Evolutionary conservation across 148 eudicot species (phyloP), one percentile per base, ranked within the genome.

Genomic region (Salicornia ramosissima): DNA sequence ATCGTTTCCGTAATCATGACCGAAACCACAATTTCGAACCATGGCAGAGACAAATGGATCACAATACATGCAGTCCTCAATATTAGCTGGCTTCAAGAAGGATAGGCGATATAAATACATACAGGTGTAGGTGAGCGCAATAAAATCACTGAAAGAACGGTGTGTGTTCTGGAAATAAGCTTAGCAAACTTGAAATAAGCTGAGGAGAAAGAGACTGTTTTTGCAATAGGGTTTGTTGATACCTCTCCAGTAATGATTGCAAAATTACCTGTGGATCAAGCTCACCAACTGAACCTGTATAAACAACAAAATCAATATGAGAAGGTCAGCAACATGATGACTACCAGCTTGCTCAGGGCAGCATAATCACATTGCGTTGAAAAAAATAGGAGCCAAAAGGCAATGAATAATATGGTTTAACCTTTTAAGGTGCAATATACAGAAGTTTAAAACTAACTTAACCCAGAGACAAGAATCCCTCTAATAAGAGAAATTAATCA

Each of bases 261-360:
- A 87, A 75, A n/a, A 78, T 24, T 47, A 49, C 66, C 36, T 76
- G 81, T 67, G 60, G 72, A 78, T 89, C 90, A 43, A 85, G 77
- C 46, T 80, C 91, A 39, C 81, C 86, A 57, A 87, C 54, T 31
- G 51, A 70, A 67, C 89, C 96, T 86, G 80, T 42, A 29, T 34
- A 18, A 6, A 36, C 36, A 4, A 53, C 26, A 42, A 42, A 49
- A n/a, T n/a, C n/a, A n/a, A n/a, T n/a, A n/a, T n/a, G n/a, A n/a
- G 40, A 36, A 49, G 22, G 24, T 31, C 22, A 7, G n/a, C n/a
- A 14, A 43, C 47, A n/a, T 31, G 59, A 22, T 49, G n/a, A 21
- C 16, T 34, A 52, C 29, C 18, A 43, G 29, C 43, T 1, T 12
- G 43, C 16, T 12, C 14, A 29, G 19, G 30, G 51, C 58, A 72